A percentile compares a stretch with the other conserved stretches of the same genome.
Conservation (phyloP, 2,329 filamentous ascomycete species). For the Pleomassaria siparia region DNA sequence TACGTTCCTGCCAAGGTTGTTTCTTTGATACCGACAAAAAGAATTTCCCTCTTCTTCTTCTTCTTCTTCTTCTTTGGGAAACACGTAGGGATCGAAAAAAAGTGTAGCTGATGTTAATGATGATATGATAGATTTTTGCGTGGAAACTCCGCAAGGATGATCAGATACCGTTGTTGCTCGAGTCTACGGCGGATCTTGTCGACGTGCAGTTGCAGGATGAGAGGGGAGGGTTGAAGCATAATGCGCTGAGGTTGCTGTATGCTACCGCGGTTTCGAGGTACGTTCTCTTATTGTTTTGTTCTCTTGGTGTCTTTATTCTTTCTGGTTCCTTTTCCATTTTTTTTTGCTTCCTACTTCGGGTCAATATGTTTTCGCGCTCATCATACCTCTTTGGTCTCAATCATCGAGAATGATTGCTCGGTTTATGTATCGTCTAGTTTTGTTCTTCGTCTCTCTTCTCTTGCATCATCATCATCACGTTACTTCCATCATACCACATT, state of each 20-base stretch:
- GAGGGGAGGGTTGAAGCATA: conserved; percentile 49
- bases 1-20: too few species aligned
- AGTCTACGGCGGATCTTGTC: conserved; percentile 73
- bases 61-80: too few species aligned
- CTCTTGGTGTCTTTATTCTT: neutral
- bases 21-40: too few species aligned
- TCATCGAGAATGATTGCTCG: too few species aligned
- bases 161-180: conserved; percentile 71
- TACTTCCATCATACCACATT: too few species aligned
- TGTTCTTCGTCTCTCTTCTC: too few species aligned
- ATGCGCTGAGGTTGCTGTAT: conserved; percentile 69
- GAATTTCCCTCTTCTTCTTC: too few species aligned
- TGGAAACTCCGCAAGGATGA: conserved; percentile 34
- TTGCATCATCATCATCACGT: too few species aligned
- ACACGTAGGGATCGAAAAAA: neutral
- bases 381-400: too few species aligned
- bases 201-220: conserved; percentile 69
- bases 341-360: too few species aligned
- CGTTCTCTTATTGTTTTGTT: conserved; percentile 7
- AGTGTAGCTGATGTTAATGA: neutral
- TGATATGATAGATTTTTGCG: conserved; percentile 29
- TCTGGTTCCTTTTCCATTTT: neutral
- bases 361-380: too few species aligned
- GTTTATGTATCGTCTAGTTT: too few species aligned
- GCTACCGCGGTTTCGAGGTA: conserved; percentile 74